Base-by-base conservation (phyloP, 495 filamentous ascomycete genomes). In the Neurospora hispaniola region DNA sequence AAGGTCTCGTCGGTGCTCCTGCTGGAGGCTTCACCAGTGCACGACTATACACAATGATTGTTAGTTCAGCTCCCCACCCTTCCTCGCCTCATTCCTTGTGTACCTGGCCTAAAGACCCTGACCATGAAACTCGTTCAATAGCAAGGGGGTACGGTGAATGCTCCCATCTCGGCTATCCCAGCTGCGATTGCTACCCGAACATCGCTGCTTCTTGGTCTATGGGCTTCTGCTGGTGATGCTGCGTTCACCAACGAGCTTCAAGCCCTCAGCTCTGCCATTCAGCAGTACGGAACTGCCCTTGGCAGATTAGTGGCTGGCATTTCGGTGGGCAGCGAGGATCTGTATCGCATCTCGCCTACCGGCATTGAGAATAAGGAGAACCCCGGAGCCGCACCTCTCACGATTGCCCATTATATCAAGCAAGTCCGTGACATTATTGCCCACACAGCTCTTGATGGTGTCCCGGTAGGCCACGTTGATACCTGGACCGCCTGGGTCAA, bases 401-500 rank as follows among this genome's bases (percentile, higher is more conserved):
- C 80, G 16, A 80, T 95, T 68, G 87, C 85, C 76, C 77, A 80
- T 70, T 93, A 91, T 85, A 94, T 95, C 84, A 79, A 86, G 69
- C 82, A 89, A 79, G 87, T 90, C 73, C 86, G 88, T 70, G 78
- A 82, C 9, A 80, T 86, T 73, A 88, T 94, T 76, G 71, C 81
- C 11, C 85, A 86, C 75, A 92, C 92, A 43, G 73, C 77, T 62
- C 83, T 92, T 71, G 83, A 83, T 46, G 79, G 78, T 48, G 84
- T 82, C 43, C 83, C 88, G 12, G 83, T 97, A 76, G 94, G 94
- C 59, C 93, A 97, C 81, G 94, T 96, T 78, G 94, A 97, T 81
- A 97, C 94, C 72, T 97, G 94, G 94, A 93, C 91, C 62, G 89
- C 89, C 73, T 96, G 90, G 90, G 90, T 90, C 77, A 91, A 96